Base-by-base conservation (phyloP, 1,284 basidiomycete species). In the Trichosporon inkin region DNA sequence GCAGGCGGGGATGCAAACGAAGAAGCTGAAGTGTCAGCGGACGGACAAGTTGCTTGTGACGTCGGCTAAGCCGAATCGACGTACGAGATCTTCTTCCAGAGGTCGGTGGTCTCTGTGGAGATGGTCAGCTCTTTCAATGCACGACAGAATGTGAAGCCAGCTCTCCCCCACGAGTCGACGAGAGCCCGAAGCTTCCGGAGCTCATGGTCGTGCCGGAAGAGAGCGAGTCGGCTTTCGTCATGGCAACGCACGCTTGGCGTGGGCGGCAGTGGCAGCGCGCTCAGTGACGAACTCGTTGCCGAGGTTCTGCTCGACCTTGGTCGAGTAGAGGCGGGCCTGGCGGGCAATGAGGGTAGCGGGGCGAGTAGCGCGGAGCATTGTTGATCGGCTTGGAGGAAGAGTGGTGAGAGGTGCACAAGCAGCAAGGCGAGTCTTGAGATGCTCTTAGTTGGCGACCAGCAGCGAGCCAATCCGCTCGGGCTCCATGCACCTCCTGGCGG, bases 71-170 rank as follows among this genome's bases (percentile, higher is more conserved):
- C 22, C 44, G 44, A 28, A 32, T 49, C 11, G 22, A 49, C 44
- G n/a, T 47, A 70, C 64, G 67, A 68, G 70, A 76, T 70, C 62
- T 72, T 72, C 55, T 69, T 64, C 74, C 74, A 76, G 49, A 77
- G 67, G 54, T 70, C 70, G 64, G 75, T 75, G 67, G 75, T 75
- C 53, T 69, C 74, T 76, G 57, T 36, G 20, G 7, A 28, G n/a
- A 22, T 14, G 6, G 56, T 57, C 37, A 57, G 56, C 19, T 28
- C 44, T 28, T 7, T 14, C 19, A 13, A 13, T 8, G 13, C 3
- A 32, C 24, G 24, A 2, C 13, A 32, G 22, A 10, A n/a, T 11
- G 6, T 10, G 24, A 44, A 32, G 24, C 19, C 22, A 24, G 24
- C 22, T 28, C 22, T 32, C 24, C 44, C 28, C 22, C 6, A n/a